A percentile compares a stretch with the other conserved stretches of the same genome.
Evolutionary conservation across 768 basidiomycete species (phyloP).

Genomic region (Lanmaoa rubissima): DNA sequence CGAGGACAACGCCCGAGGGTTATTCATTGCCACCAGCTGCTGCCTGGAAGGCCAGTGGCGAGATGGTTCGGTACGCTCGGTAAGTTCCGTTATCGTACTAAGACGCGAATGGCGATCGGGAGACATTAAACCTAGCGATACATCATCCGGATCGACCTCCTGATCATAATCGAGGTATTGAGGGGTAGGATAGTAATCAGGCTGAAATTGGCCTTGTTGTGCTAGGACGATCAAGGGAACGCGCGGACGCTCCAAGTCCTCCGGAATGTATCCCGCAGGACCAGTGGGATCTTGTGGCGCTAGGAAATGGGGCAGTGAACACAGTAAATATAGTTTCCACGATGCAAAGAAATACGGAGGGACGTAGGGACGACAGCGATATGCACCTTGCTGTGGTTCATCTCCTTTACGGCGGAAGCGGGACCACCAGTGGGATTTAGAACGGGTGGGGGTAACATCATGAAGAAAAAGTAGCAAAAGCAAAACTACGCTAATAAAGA

Average conservation of each 20-base stretch:
- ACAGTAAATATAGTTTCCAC: slow-evolving; percentile 20
- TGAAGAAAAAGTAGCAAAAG: slow-evolving; percentile 33
- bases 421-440: slow-evolving; percentile 34
- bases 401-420: slow-evolving; percentile 36
- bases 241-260: slow-evolving; percentile 41
- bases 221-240: slow-evolving; percentile 61
- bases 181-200: slow-evolving; percentile 27
- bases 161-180: slow-evolving; percentile 23
- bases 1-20: slow-evolving; percentile 38
- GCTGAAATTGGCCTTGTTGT: slow-evolving; percentile 47
- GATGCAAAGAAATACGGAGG: slow-evolving; percentile 20
- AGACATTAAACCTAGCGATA: slow-evolving; percentile 35
- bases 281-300: slow-evolving; percentile 21
- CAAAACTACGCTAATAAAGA: slow-evolving; percentile 34
- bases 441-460: slow-evolving; percentile 28
- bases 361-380: slow-evolving; percentile 27
- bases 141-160: slow-evolving; percentile 25
- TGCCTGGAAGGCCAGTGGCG: slow-evolving; percentile 46
- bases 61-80: slow-evolving; percentile 62
- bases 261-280: slow-evolving; percentile 22
- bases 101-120: slow-evolving; percentile 38
- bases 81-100: slow-evolving; percentile 66
- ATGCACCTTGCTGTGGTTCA: slow-evolving; percentile 61
- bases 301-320: slow-evolving; percentile 17
- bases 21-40: slow-evolving; percentile 38